phyloP scores from a whole-genome alignment of 495 filamentous ascomycete species.

The Penicillium coffeae region DNA sequence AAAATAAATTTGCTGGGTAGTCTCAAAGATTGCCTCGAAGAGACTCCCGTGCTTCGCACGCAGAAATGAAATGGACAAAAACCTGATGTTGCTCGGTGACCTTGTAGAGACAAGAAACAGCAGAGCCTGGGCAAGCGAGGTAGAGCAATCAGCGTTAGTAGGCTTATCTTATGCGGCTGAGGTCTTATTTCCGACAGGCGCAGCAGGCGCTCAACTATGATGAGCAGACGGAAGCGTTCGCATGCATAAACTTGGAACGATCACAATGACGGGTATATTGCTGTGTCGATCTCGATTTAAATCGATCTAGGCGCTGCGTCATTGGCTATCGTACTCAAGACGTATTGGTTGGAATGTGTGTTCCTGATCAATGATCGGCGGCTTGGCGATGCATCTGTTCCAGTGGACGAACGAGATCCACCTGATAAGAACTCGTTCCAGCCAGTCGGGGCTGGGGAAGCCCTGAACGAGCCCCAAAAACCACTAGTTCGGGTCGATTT shows the following conservation, averaged over 20 bases:
- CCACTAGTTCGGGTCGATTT: background rate
- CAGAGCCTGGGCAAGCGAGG: too few relatives aligned
- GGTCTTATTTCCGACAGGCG: background rate
- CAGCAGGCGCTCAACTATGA: background rate
- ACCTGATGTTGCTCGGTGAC: too few relatives aligned
- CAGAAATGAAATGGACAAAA: too few relatives aligned
- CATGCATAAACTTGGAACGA: background rate
- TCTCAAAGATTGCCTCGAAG: too few relatives aligned
- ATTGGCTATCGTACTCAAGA: background rate
- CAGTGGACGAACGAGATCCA: background rate
- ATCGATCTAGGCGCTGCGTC: background rate
- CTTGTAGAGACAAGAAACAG: too few relatives aligned
- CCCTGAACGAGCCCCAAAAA: background rate
- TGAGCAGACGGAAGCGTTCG: background rate
- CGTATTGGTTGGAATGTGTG: background rate
- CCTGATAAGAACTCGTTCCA: background rate
- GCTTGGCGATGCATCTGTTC: background rate
- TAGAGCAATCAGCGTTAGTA: background rate
- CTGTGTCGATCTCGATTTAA: background rate
- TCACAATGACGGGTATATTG: too few relatives aligned
- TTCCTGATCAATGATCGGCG: background rate
- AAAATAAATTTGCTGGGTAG: too few relatives aligned
- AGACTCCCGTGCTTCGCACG: too few relatives aligned
- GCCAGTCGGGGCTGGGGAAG: background rate
- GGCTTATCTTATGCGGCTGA: background rate